Percentiles rank a stretch among this genome's conserved stretches.
These are phyloP conservation scores for Candida ponderosae DNA, from an alignment of 805 yeast genomes.

Conservation along the genomic window DNA sequence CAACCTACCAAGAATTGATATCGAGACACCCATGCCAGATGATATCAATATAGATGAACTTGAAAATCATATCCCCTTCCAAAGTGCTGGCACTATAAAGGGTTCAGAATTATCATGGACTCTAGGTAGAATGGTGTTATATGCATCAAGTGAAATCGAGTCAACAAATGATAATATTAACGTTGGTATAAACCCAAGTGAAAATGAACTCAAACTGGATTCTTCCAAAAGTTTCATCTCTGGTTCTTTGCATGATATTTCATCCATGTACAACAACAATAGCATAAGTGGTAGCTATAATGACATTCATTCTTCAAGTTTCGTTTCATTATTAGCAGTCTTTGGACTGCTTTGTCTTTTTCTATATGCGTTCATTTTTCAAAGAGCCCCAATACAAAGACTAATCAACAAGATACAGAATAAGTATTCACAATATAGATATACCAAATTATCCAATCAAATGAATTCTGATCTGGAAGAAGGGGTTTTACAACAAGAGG, in stretches of 20 bases:
- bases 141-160: constrained; percentile 64
- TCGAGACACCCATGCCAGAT: constrained; percentile 32
- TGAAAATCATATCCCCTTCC: constrained; percentile 53
- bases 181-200: constrained; percentile 19
- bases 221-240: constrained; percentile 6
- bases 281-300: not conserved
- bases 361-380: constrained; percentile 7
- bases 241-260: constrained; percentile 7
- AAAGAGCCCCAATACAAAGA: constrained; percentile 6
- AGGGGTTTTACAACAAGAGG: constrained; percentile 10
- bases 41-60: constrained; percentile 11
- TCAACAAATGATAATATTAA: constrained; percentile 5
- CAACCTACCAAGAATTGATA: constrained; percentile 65
- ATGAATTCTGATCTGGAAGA: constrained; percentile 14
- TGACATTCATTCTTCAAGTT: not conserved
- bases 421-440: constrained; percentile 11
- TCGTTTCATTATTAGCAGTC: not conserved
- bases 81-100: constrained; percentile 70
- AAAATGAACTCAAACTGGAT: constrained; percentile 18
- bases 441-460: constrained; percentile 12
- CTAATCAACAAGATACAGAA: constrained; percentile 8
- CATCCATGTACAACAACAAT: not conserved
- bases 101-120: constrained; percentile 96
- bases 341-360: not conserved
- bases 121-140: constrained; percentile 75